A percentile compares a stretch with the other conserved stretches of the same genome.
Conservation (phyloP, 2,329 filamentous ascomycete genomes). For the Epichloe scottii region DNA sequence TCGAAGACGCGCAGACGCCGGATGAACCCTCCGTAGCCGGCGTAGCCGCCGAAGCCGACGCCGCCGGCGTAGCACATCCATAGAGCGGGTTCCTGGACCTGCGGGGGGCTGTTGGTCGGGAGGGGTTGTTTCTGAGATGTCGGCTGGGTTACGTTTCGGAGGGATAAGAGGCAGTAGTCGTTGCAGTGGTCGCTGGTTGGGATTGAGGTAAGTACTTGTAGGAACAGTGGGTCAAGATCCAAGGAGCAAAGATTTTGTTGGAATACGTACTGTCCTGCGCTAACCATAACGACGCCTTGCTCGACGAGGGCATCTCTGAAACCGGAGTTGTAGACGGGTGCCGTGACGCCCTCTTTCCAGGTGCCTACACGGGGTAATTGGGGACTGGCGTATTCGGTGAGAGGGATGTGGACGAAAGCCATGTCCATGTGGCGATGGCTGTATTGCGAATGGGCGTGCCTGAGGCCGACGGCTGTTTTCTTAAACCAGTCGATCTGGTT, state of each 20-base stretch:
- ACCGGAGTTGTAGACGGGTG: conserved; percentile 80
- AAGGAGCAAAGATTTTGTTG: too few relatives aligned
- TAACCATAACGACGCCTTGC: conserved; percentile 74
- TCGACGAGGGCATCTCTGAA: conserved; percentile 84
- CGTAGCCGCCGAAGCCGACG: conserved; percentile 87
- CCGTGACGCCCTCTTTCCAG: conserved; percentile 75
- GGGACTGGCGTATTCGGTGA: conserved; percentile 69
- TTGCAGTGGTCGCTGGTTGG: conserved; percentile 72
- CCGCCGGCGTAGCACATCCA: conserved; percentile 99
- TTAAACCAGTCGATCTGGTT: conserved; percentile 94
- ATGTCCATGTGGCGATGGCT: conserved; percentile 89
- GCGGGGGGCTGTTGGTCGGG: conserved; percentile 5
- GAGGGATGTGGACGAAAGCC: conserved; percentile 92
- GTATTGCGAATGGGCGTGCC: conserved; percentile 70
- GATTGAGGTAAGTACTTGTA: background rate
- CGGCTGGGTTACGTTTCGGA: conserved; percentile 17
- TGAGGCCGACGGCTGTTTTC: conserved; percentile 59
- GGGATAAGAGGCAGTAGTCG: conserved; percentile 77
- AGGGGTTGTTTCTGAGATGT: background rate
- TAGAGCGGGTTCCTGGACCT: conserved; percentile 44
- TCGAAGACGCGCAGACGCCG: conserved; percentile 82
- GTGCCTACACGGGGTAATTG: conserved; percentile 50
- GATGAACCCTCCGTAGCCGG: conserved; percentile 75
- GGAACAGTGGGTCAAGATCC: background rate
- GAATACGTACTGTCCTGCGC: conserved; percentile 71